Conservation (phyloP, 2,329 filamentous ascomycete genomes). For the Drechslerella dactyloides region DNA sequence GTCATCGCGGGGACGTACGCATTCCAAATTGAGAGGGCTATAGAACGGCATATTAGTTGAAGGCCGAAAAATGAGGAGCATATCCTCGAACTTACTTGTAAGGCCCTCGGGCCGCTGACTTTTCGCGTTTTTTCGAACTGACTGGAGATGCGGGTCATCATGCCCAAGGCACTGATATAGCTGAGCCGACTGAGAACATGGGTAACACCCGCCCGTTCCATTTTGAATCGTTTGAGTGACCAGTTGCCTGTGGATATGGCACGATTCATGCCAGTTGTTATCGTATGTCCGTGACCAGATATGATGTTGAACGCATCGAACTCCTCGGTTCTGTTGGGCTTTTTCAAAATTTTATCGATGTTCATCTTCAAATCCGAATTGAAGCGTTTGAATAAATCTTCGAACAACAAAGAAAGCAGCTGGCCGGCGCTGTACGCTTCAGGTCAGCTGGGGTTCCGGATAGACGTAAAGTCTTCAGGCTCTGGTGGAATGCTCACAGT, state of each 20-base stretch:
- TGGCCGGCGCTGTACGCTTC: conserved; percentile 72
- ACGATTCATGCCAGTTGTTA: conserved; percentile 90
- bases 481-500: conserved; percentile 60
- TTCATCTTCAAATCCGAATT: conserved; percentile 85
- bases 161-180: conserved; percentile 94
- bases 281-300: conserved; percentile 80
- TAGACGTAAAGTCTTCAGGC: not conserved
- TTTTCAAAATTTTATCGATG: conserved; percentile 94
- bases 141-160: conserved; percentile 99
- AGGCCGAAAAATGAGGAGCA: not conserved
- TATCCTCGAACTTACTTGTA: conserved; percentile 64
- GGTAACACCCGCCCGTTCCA: conserved; percentile 96
- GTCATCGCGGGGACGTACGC: conserved; percentile 57
- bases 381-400: conserved; percentile 97
- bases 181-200: conserved; percentile 94
- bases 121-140: conserved; percentile 99
- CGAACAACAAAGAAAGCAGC: conserved; percentile 89
- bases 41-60: not conserved
- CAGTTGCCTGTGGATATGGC: conserved; percentile 98
- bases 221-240: conserved; percentile 97
- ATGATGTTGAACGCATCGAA: conserved; percentile 88
- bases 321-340: conserved; percentile 83
- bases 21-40: conserved; percentile 93
- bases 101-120: conserved; percentile 89
- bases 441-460: not conserved